Conservation (phyloP, 768 basidiomycete species). For the Amanita jacksonii region DNA sequence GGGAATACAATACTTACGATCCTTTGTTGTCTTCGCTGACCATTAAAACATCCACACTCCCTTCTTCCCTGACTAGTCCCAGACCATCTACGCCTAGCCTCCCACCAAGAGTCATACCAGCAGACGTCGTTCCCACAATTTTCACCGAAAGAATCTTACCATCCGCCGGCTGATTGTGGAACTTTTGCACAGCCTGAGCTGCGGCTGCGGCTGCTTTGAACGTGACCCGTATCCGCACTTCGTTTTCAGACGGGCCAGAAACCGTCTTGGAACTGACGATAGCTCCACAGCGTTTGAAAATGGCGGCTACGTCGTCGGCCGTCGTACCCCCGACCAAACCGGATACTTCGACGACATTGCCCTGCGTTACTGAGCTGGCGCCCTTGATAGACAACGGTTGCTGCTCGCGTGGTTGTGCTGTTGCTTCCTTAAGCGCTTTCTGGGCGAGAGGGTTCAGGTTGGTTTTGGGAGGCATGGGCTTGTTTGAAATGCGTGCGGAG, state of each 20-base stretch:
- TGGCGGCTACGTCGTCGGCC: conserved; percentile 75
- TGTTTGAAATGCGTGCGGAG: conserved; percentile 42
- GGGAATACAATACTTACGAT: conserved; percentile 38
- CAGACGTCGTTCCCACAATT: conserved; percentile 45
- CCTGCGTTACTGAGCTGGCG: conserved; percentile 37
- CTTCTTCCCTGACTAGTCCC: conserved; percentile 42
- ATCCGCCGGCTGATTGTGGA: conserved; percentile 75
- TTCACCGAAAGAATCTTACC: conserved; percentile 62
- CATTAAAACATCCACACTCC: conserved; percentile 56
- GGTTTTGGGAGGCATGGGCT: conserved; percentile 39
- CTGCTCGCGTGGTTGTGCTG: conserved; percentile 20
- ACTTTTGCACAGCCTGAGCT: conserved; percentile 58
- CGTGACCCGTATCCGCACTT: conserved; percentile 57
- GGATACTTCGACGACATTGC: conserved; percentile 67
- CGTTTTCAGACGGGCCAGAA: conserved; percentile 22
- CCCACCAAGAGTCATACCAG: conserved; percentile 43
- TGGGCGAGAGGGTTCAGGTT: conserved; percentile 42
- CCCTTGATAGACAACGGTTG: conserved; percentile 56
- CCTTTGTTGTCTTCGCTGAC: conserved; percentile 31
- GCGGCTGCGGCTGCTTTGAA: conserved; percentile 61
- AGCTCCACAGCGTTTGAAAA: conserved; percentile 72
- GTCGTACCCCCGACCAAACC: conserved; percentile 72
- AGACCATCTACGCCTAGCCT: conserved; percentile 50
- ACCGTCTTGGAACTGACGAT: conserved; percentile 41
- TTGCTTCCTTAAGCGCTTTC: conserved; percentile 57